Conservation (phyloP, 2,329 filamentous ascomycete species). For the Hyphodiscus sp. region DNA sequence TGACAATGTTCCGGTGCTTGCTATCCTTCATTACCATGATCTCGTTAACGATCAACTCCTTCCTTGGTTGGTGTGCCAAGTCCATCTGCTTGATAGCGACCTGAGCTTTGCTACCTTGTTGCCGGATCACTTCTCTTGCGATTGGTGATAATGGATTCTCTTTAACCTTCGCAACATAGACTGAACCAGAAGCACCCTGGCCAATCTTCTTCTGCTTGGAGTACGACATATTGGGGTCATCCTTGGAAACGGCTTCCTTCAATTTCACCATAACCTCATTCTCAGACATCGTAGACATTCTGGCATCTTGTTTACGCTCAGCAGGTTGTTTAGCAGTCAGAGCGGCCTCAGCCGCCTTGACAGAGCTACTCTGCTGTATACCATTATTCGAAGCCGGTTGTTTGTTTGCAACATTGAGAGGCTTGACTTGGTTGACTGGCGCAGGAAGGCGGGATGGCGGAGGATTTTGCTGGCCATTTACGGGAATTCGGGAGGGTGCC, state of each 20-base stretch:
- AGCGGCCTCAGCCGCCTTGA: conserved; percentile 86
- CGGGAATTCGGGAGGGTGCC: conserved; percentile 36
- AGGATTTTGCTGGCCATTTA: conserved; percentile 41
- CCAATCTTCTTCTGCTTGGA: conserved; percentile 99
- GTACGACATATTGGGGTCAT: conserved; percentile 90
- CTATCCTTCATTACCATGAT: conserved; percentile 99
- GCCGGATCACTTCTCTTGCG: conserved; percentile 70
- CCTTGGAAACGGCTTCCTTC: conserved; percentile 89
- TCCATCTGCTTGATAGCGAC: conserved; percentile 99
- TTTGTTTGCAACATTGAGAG: conserved; percentile 70
- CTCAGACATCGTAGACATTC: conserved; percentile 98
- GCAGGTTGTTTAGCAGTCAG: conserved; percentile 74
- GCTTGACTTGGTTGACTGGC: conserved; percentile 54
- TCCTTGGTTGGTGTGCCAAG: conserved; percentile 89
- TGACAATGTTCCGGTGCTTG: conserved; percentile 97
- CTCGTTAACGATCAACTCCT: conserved; percentile 98
- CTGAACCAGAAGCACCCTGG: conserved; percentile 93
- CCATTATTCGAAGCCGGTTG: conserved; percentile 38
- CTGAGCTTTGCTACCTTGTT: conserved; percentile 75
- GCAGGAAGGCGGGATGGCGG: conserved; percentile 48
- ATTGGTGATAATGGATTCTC: conserved; percentile 76
- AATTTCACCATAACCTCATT: conserved; percentile 95
- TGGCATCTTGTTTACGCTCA: conserved; percentile 82
- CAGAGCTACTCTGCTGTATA: conserved; percentile 50
- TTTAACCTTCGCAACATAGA: conserved; percentile 95